phyloP scores from a whole-genome alignment of 805 yeast species.

The Lipomyces sp. region DNA sequence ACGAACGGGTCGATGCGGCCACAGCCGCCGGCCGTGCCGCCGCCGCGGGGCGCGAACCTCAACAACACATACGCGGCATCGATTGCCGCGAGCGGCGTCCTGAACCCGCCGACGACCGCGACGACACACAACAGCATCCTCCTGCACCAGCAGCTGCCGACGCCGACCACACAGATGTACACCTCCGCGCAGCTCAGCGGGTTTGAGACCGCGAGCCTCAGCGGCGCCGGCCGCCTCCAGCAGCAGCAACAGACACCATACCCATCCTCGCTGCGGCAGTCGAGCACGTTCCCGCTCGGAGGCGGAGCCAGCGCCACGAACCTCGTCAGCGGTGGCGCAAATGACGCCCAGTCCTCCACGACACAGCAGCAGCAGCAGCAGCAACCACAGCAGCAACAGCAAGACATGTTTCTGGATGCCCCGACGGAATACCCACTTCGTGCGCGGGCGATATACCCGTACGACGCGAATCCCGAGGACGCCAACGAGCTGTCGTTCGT shows the following conservation, averaged over 20 bases:
- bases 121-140: no score
- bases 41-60: background rate
- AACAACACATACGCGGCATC: background rate
- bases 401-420: constrained; percentile 17
- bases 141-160: no score
- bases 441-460: constrained; percentile 82
- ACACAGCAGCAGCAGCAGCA: background rate
- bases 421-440: constrained; percentile 66
- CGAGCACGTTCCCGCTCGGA: no score
- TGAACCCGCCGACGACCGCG: no score
- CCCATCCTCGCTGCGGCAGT: background rate
- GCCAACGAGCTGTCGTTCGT: constrained; percentile 86
- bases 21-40: background rate
- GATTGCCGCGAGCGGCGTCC: no score
- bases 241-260: background rate
- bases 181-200: constrained; percentile 42
- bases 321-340: no score
- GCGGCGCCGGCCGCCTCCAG: no score
- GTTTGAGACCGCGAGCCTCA: constrained; percentile 40
- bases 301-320: no score
- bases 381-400: background rate
- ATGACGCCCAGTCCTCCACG: background rate
- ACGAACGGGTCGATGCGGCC: background rate
- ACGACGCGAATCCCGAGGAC: constrained; percentile 88
- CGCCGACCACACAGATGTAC: constrained; percentile 31